Evolutionary conservation across 2,329 filamentous ascomycete species (phyloP), one percentile per base, ranked within the genome.

Genomic region (Tricladium varicosporioides): DNA sequence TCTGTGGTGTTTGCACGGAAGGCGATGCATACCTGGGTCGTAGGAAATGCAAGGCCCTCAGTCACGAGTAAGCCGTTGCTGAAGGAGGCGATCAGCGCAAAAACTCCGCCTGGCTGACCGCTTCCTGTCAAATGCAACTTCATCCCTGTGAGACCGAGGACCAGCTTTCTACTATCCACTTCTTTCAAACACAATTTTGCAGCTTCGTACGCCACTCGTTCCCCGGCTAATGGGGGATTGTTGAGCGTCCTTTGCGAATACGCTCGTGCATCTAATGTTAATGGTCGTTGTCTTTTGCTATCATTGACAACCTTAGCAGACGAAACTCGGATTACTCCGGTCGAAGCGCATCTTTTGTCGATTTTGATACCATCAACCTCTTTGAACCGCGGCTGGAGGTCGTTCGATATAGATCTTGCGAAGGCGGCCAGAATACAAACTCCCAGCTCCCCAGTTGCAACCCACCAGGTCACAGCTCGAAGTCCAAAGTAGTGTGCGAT

Each of bases 401-500:
- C 48, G 43, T 54, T 58, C 11, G 56, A 54, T 1, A 54, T 47
- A 3, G 56, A 58, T 14, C 56, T 32, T 19, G 52, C 56, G 18
- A 58, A 58, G 14, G 56, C 51, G 11, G 56, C 56, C 10, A 27
- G 9, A 16, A 54, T 48, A 33, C 56, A 58, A n/a, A 58, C 46
- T 5, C 36, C 40, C 13, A 58, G 15, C 27, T 58, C 56, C 13
- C 56, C 56, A 16, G 54, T 48, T 27, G 51, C 54, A 8, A 51
- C 51, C 56, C 56, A 58, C 56, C 56, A 58, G 15, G 22, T 51
- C 2, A 58, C 51, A 4, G 56, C 46, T n/a, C 56, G 40, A 9
- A 58, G 47, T 8, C 56, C 56, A 7, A 58, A 31, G 48, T 58
- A 58, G 22, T 58, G 56, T 15, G 51, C 51, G 13, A 58, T 27